Conservation (phyloP, 2,329 filamentous ascomycete genomes). For the Aspergillus candidus region DNA sequence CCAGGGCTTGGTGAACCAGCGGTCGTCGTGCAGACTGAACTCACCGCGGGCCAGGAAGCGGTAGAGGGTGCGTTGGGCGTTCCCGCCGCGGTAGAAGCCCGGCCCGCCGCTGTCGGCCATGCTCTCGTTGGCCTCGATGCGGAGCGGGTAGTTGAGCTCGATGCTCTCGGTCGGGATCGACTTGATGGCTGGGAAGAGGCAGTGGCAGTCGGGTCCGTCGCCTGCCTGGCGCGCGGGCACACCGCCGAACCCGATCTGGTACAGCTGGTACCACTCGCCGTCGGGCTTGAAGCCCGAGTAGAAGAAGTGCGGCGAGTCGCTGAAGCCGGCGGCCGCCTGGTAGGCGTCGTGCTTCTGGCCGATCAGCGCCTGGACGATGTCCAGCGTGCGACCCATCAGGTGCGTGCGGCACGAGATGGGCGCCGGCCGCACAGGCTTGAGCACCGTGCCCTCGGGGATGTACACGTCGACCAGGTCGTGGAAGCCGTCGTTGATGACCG, state of each 20-base stretch:
- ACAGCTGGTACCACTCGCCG: conserved; percentile 46
- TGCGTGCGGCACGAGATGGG: conserved; percentile 46
- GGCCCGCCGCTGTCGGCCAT: conserved; percentile 45
- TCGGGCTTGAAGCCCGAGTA: conserved; percentile 46
- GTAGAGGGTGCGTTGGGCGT: conserved; percentile 45
- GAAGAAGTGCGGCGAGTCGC: conserved; percentile 47
- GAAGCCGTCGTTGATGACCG: conserved; percentile 48
- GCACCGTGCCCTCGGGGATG: conserved; percentile 42
- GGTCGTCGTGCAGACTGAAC: conserved; percentile 45
- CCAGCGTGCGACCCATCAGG: conserved; percentile 44
- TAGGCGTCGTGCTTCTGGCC: conserved; percentile 44
- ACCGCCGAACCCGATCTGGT: conserved; percentile 48
- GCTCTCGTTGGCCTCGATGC: conserved; percentile 45
- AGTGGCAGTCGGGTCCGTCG: conserved; percentile 47
- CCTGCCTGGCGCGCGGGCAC: conserved; percentile 44
- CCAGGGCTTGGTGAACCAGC: conserved; percentile 48
- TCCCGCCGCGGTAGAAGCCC: conserved; percentile 45
- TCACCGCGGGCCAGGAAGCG: conserved; percentile 43
- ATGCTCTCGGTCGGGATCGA: conserved; percentile 46
- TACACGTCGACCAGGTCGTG: conserved; percentile 46
- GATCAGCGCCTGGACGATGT: conserved; percentile 47
- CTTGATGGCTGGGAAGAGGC: conserved; percentile 48
- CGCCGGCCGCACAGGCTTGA: conserved; percentile 44
- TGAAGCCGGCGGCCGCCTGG: conserved; percentile 46
- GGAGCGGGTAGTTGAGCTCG: conserved; percentile 45